Base-by-base conservation (phyloP, 2,329 filamentous ascomycete species). In the Botrytis tulipae region DNA sequence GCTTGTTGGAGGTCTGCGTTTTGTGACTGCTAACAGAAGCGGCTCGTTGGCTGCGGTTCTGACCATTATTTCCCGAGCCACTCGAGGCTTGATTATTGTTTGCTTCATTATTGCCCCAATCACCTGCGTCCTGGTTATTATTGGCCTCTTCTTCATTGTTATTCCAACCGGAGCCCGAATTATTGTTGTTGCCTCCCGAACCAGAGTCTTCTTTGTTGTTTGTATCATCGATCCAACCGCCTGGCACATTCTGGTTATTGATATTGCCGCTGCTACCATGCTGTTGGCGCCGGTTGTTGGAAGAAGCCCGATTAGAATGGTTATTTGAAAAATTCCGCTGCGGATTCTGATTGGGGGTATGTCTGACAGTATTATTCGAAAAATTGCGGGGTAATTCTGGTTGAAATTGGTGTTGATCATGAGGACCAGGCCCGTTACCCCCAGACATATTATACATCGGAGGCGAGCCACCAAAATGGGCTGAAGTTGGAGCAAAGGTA, bases 381-480 rank as follows among this genome's bases (percentile, higher is more conserved):
- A 63, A 63, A 44, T 29, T 59, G 18, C 48, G 70, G 37, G 68
- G 29, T 37, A 32, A 9, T 18, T 48, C 44, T 65, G 70, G 60
- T 42, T 44, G 35, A 29, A 32, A 62, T 44, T 68, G 65, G 66
- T 62, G 65, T 63, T 54, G 72, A 29, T 57, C 66, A 57, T 57
- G 16, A 68, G 48, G 20, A 16, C 10, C 48, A 22, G 48, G 66
- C 35, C 48, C 48, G 20, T 29, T 57, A 7, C n/a, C n/a, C 14
- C 51, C 51, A 57, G n/a, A 32, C 35, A 51, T 14, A 42, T 68
- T 57, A 68, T 51, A 57, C n/a, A 63, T 60, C 22, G 72, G 74
- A 40, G 74, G 71, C 73, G 86, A 83, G 35, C 65, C 61, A 35
- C 71, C 62, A 6, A 84, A 83, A 69, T 74, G 75, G 37, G 65